phyloP scores from a whole-genome alignment of 768 basidiomycete genomes.

The Scleroderma bovista region DNA sequence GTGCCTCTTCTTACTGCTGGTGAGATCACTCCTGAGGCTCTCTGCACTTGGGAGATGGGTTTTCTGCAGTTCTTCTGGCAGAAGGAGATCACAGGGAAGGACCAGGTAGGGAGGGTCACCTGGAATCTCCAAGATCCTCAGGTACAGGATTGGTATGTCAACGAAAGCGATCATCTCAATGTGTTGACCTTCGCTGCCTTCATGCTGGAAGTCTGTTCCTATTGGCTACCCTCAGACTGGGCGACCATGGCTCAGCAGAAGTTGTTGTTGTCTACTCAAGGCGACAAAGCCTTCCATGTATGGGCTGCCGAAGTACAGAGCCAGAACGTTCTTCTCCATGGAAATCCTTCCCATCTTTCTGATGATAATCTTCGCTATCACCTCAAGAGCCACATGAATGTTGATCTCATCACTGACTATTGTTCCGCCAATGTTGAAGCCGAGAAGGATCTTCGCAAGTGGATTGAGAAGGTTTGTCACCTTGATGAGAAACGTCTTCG shows the following conservation, averaged over 20 bases:
- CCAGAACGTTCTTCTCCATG: constrained; percentile 11
- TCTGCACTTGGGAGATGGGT: not conserved
- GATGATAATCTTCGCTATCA: constrained; percentile 5
- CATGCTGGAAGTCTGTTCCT: not conserved
- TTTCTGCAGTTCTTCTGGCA: not conserved
- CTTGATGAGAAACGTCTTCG: not conserved
- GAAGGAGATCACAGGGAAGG: not conserved
- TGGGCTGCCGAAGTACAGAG: constrained; percentile 8
- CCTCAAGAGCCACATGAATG: constrained; percentile 12
- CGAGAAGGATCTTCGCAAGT: not conserved
- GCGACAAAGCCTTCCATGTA: constrained; percentile 3
- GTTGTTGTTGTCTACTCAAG: not conserved
- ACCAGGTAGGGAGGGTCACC: not conserved
- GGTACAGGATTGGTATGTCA: not conserved
- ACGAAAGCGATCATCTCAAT: not conserved
- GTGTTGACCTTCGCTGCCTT: not conserved
- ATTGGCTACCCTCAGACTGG: not conserved
- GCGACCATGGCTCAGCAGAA: not conserved
- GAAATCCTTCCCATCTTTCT: constrained; percentile 7
- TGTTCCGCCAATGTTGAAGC: not conserved
- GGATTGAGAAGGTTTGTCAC: not conserved
- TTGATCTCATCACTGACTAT: constrained; percentile 4
- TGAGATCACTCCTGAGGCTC: not conserved
- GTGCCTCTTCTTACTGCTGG: not conserved
- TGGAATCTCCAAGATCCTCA: not conserved